phyloP scores from a whole-genome alignment of 2,329 filamentous ascomycete species.

The Diplodia corticola region DNA sequence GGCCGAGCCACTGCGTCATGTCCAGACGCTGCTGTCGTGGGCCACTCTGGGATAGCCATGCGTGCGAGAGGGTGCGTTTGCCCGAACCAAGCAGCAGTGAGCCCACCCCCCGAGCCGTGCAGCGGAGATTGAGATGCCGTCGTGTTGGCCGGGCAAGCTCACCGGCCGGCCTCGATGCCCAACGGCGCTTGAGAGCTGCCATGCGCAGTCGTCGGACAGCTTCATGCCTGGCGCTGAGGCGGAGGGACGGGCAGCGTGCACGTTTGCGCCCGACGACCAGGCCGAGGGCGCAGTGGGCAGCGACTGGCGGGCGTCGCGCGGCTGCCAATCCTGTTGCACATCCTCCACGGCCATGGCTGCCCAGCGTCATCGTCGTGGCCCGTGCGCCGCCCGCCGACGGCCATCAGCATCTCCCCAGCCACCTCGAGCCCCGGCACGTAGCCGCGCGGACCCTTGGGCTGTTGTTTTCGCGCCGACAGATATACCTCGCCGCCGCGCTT shows the following conservation, averaged over 20 bases:
- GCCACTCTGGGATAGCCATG: constrained; percentile 20
- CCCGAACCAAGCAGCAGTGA: constrained; percentile 9
- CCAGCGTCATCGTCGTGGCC: constrained; percentile 8
- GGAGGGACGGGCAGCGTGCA: neutral
- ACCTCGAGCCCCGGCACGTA: neutral
- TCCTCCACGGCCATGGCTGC: constrained; percentile 5
- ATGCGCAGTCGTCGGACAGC: neutral
- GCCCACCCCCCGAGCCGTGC: constrained; percentile 4
- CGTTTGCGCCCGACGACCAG: constrained; percentile 14
- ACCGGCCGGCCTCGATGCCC: constrained; percentile 6
- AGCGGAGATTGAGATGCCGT: neutral
- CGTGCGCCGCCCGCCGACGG: neutral
- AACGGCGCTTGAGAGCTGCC: neutral
- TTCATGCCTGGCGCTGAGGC: neutral
- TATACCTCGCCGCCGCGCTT: neutral
- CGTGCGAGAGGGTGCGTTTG: neutral
- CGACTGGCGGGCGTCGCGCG: neutral
- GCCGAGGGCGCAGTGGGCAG: constrained; percentile 12
- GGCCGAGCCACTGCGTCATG: constrained; percentile 11
- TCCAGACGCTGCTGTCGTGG: constrained; percentile 1
- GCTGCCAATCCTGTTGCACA: constrained; percentile 19
- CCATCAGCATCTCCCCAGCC: neutral
- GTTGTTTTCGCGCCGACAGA: neutral
- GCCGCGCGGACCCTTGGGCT: constrained; percentile 5
- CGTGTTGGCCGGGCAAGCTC: neutral